phyloP scores from a whole-genome alignment of 352 stramenopile species.

The Phytophthora pistaciae region DNA sequence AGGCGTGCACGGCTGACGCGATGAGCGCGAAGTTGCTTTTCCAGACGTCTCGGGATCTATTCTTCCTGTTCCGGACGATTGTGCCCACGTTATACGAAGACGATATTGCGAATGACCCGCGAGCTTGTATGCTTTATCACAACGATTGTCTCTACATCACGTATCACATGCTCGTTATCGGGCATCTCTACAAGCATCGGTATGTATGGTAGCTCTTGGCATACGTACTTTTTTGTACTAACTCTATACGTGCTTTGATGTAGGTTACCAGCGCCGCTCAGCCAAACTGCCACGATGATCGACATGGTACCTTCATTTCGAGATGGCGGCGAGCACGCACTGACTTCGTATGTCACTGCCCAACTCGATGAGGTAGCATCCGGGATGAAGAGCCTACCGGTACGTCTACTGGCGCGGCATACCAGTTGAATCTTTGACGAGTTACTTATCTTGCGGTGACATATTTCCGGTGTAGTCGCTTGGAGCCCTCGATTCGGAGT shows the following conservation, averaged over 20 bases:
- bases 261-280: constrained; percentile 65
- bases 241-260: neutral
- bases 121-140: constrained; percentile 83
- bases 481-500: constrained; percentile 47
- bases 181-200: constrained; percentile 77
- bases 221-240: neutral
- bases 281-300: constrained; percentile 76
- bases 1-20: constrained; percentile 56
- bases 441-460: neutral
- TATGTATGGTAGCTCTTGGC: constrained; percentile 23
- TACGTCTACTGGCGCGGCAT: constrained; percentile 25
- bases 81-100: constrained; percentile 75
- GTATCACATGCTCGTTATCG: constrained; percentile 83
- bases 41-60: constrained; percentile 79
- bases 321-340: constrained; percentile 61
- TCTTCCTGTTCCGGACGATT: constrained; percentile 78
- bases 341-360: constrained; percentile 52
- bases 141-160: constrained; percentile 88
- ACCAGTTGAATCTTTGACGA: neutral
- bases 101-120: constrained; percentile 71
- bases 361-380: constrained; percentile 58
- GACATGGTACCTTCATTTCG: constrained; percentile 81
- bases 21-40: constrained; percentile 70
- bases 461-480: constrained; percentile 39
- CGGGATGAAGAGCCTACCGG: constrained; percentile 50